Conservation (phyloP, 495 filamentous ascomycete genomes). For the Penicillium manginii region DNA sequence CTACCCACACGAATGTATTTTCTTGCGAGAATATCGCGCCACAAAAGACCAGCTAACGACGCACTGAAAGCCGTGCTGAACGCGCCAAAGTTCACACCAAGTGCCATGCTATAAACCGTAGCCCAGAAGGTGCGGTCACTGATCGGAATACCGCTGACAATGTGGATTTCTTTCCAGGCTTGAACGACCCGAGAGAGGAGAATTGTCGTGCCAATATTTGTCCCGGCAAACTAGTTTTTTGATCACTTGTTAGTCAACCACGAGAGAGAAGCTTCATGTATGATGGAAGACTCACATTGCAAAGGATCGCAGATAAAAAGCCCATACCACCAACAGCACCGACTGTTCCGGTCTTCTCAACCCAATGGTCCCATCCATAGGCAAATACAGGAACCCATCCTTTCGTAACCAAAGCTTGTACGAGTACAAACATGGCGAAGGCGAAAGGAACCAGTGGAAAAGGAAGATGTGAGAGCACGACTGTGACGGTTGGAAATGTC, state of each 20-base stretch:
- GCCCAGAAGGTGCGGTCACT: slow-evolving; percentile 66
- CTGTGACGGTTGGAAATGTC: slow-evolving; percentile 66
- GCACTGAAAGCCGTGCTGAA: slow-evolving; percentile 70
- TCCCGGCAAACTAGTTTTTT: slow-evolving; percentile 61
- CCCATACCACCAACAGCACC: slow-evolving; percentile 69
- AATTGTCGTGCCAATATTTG: slow-evolving; percentile 72
- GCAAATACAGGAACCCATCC: slow-evolving; percentile 71
- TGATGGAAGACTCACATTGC: slow-evolving; percentile 57
- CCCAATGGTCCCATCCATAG: slow-evolving; percentile 70
- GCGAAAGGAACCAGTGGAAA: slow-evolving; percentile 67
- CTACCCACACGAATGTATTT: slow-evolving; percentile 63
- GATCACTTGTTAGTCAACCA: not conserved
- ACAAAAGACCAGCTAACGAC: slow-evolving; percentile 66
- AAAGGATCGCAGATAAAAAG: slow-evolving; percentile 67
- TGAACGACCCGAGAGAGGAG: slow-evolving; percentile 68
- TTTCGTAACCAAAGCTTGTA: slow-evolving; percentile 67
- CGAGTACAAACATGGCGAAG: slow-evolving; percentile 69
- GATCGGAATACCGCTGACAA: slow-evolving; percentile 43
- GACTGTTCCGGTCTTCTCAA: slow-evolving; percentile 63
- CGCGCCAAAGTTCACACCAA: slow-evolving; percentile 70
- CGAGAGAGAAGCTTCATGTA: not conserved
- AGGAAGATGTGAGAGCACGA: slow-evolving; percentile 62
- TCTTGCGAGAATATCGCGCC: slow-evolving; percentile 64
- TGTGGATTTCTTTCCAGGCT: slow-evolving; percentile 61
- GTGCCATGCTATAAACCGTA: slow-evolving; percentile 67